Evolutionary conservation across 2,329 filamentous ascomycete genomes (phyloP).

Genomic region (Aschersonia sp.): DNA sequence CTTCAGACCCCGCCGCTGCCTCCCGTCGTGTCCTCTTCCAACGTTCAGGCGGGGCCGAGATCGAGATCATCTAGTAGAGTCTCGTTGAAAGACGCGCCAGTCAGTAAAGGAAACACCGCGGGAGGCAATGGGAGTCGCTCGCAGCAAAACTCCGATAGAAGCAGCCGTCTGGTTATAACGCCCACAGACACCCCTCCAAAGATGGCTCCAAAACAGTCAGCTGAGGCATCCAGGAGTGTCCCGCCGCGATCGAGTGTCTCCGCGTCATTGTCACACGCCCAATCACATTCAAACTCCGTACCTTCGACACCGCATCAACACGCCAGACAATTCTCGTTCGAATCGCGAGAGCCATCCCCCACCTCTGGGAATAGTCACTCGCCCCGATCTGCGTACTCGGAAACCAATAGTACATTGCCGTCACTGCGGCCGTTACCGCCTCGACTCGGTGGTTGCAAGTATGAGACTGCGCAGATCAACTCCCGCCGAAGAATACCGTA

Average conservation of each 20-base stretch:
- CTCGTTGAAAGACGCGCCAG: slow-evolving; percentile 35
- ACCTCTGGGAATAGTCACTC: slow-evolving; percentile 65
- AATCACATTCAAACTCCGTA: slow-evolving; percentile 66
- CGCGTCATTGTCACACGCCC: slow-evolving; percentile 14
- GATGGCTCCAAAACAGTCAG: slow-evolving; percentile 17
- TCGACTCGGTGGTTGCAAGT: slow-evolving; percentile 56
- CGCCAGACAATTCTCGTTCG: slow-evolving; percentile 66
- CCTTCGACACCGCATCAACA: slow-evolving; percentile 88
- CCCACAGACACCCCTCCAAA: slow-evolving; percentile 32
- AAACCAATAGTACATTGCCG: slow-evolving; percentile 62
- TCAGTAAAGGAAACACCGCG: slow-evolving; percentile 30
- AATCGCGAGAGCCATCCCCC: slow-evolving; percentile 68
- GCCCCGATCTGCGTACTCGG: slow-evolving; percentile 79
- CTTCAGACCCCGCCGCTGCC: slow-evolving; percentile 41
- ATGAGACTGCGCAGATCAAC: slow-evolving; percentile 73
- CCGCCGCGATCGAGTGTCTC: slow-evolving; percentile 14
- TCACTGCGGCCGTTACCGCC: slow-evolving; percentile 51
- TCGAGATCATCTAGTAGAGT: slow-evolving; percentile 46
- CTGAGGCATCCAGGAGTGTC: slow-evolving; percentile 16
- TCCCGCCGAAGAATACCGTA: slow-evolving; percentile 84
- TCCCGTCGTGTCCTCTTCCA: slow-evolving; percentile 38
- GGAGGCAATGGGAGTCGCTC: slow-evolving; percentile 53
- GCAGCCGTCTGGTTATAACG: slow-evolving; percentile 47
- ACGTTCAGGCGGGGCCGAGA: slow-evolving; percentile 39
- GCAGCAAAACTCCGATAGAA: slow-evolving; percentile 41